Conservation (phyloP, 352 stramenopile genomes). For the Pythium brassicae region DNA sequence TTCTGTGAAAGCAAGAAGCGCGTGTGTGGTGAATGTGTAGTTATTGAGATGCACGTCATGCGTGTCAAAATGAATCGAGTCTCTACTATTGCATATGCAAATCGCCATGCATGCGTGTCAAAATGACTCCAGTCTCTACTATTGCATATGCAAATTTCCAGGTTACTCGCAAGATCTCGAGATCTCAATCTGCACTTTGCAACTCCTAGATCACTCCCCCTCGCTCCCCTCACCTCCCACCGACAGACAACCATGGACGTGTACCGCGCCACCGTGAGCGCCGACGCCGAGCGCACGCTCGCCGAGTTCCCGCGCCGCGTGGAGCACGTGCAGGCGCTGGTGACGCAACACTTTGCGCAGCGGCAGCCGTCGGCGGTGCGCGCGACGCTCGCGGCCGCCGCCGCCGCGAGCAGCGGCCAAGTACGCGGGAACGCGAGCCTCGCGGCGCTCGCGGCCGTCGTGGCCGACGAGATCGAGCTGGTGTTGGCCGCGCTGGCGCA, state of each 20-base stretch:
- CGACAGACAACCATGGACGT: slow-evolving; percentile 31
- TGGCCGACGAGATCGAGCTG: slow-evolving; percentile 52
- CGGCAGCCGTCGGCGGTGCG: slow-evolving; percentile 36
- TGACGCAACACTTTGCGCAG: slow-evolving; percentile 41
- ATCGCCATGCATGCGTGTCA: too few relatives aligned
- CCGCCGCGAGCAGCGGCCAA: slow-evolving; percentile 17
- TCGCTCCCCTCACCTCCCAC: too few relatives aligned
- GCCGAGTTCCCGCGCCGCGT: slow-evolving; percentile 42
- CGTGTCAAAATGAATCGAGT: too few relatives aligned
- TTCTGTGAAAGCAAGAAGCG: background rate
- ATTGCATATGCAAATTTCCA: too few relatives aligned
- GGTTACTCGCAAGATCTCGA: background rate
- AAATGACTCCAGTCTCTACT: too few relatives aligned
- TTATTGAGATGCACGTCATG: too few relatives aligned
- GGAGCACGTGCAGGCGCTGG: slow-evolving; percentile 34
- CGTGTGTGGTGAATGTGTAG: too few relatives aligned
- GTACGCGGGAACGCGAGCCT: slow-evolving; percentile 40
- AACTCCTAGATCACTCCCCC: background rate
- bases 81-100: too few relatives aligned
- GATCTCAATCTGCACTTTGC: too few relatives aligned
- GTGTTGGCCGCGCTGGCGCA: slow-evolving; percentile 39
- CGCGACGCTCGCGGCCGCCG: slow-evolving; percentile 25
- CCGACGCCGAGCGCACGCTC: slow-evolving; percentile 37
- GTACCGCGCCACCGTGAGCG: slow-evolving; percentile 39
- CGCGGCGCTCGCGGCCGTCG: slow-evolving; percentile 29